Base-by-base conservation (phyloP, 2,329 filamentous ascomycete species). In the Neonectria magnoliae region DNA sequence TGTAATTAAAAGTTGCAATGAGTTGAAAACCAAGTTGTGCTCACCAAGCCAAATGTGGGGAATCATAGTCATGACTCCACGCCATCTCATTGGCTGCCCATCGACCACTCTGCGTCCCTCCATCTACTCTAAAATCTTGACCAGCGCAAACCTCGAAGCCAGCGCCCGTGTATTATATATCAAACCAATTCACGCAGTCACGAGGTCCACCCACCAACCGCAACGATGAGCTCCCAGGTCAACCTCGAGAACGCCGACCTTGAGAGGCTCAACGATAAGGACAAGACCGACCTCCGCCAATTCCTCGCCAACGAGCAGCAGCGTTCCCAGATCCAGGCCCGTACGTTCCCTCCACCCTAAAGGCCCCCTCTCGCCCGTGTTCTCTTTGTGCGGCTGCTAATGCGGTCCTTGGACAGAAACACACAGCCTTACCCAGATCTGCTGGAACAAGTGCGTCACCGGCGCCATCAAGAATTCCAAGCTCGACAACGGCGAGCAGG, bases 371-470 rank as follows among this genome's bases (percentile, higher is more conserved):
- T 38, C 20, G 50, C 61, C 25, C 56, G 25, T 41, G 22, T 4
- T 16, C 29, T 14, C n/a, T 1, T 8, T 3, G 6, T 31, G 5
- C 18, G 14, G 48, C 33, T 51, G 29, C 63, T 74, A 60, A 74
- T 9, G 11, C 27, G 8, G 4, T 47, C 33, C 36, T 33, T 65
- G 29, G 3, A 33, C 60, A 88, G 86, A 84, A 76, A 84, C 85
- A 13, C 85, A 88, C 75, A 80, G 76, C 67, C 75, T 89, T 57
- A 88, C 85, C 47, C 91, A 96, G 74, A 88, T 92, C 65, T 99
- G 96, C 87, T 99, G 94, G 90, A 93, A 90, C 77, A 98, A 98
- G 83, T 99, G 96, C 84, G 85, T 98, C 66, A 91, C 92, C 9
- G 84, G 89, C 58, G 85, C 85, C 62, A 91, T 98, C 78, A 90